Evolutionary conservation across 1,284 basidiomycete genomes (phyloP), one percentile per base, ranked within the genome.

Genomic region (Schizopora paradoxa): DNA sequence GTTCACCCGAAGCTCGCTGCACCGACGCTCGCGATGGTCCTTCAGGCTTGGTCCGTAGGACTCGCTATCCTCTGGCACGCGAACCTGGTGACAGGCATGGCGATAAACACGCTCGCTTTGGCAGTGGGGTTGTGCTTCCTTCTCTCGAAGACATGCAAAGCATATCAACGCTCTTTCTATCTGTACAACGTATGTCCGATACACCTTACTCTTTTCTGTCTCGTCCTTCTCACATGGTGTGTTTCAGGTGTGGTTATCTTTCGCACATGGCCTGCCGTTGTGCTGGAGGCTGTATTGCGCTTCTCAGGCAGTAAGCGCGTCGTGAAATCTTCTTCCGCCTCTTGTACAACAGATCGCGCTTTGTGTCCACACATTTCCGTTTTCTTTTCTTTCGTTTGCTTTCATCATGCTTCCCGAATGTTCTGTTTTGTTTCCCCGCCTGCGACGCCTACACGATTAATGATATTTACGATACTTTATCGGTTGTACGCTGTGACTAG

Each of bases 1-100:
- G 51, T 58, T 14, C 57, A 58, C 0, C 67, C 64, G 16, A 35
- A 32, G 8, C 10, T 45, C 16, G 48, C 48, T 5, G 38, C 43
- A 6, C 43, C 42, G 10, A 49, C 37, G 21, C 37, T 49, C n/a
- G 14, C 45, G 32, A 25, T 49, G 23, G 48, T 43, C 7, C 37
- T 49, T 7, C 19, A 39, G 10, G 22, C 38, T 14, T 49, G 48
- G 48, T 46, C 44, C 18, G 27, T 50, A 28, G 40, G 38, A 10
- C 35, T 50, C 21, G 47, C 44, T 21, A 25, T 36, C 16, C 31
- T 47, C 18, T 50, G 48, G 48, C 29, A 27, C 6, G 35, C 47
- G 14, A 38, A 40, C 16, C 29, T 25, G 8, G 19, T 11, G 7
- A 21, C 13, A 6, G 11, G 41, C 1, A 32, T 46, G 5, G 28